Evolutionary conservation across 352 stramenopile genomes (phyloP).

Genomic region (Globisporangium middletonii): DNA sequence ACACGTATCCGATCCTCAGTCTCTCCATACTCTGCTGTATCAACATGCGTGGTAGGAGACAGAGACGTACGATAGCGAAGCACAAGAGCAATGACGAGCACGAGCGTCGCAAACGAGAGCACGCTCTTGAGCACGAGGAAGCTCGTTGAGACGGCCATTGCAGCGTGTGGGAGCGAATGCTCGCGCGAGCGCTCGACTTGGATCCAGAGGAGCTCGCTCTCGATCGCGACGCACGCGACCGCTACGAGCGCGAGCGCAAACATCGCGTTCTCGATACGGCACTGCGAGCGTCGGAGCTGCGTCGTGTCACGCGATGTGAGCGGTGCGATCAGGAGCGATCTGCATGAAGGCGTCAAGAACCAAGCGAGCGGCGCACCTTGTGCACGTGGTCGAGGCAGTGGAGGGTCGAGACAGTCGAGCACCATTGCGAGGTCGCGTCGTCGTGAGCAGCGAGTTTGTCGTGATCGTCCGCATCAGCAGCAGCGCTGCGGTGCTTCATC

Average conservation of each 20-base stretch:
- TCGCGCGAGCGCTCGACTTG: conserved; percentile 16
- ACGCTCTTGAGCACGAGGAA: conserved; percentile 36
- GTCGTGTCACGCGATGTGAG: background rate
- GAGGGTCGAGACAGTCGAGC: conserved; percentile 28
- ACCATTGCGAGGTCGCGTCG: conserved; percentile 7
- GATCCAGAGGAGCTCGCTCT: conserved; percentile 48
- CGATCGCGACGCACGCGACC: conserved; percentile 33
- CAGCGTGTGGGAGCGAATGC: background rate
- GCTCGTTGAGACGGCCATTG: conserved; percentile 13
- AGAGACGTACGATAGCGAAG: conserved; percentile 36
- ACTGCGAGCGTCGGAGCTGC: conserved; percentile 17
- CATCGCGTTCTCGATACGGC: conserved; percentile 42
- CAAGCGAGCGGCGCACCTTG: conserved; percentile 12
- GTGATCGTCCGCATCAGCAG: too few species aligned
- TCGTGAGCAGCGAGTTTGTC: too few species aligned
- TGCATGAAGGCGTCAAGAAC: background rate
- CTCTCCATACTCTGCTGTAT: too few species aligned
- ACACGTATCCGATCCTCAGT: background rate
- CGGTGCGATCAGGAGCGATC: too few species aligned
- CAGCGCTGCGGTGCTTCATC: too few species aligned
- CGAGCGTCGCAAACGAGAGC: conserved; percentile 26
- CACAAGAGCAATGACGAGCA: conserved; percentile 28
- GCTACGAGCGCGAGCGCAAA: conserved; percentile 24
- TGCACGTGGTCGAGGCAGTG: conserved; percentile 27
- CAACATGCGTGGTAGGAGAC: background rate